Evolutionary conservation across 768 basidiomycete species (phyloP).

Genomic region (Suillus subaureus): DNA sequence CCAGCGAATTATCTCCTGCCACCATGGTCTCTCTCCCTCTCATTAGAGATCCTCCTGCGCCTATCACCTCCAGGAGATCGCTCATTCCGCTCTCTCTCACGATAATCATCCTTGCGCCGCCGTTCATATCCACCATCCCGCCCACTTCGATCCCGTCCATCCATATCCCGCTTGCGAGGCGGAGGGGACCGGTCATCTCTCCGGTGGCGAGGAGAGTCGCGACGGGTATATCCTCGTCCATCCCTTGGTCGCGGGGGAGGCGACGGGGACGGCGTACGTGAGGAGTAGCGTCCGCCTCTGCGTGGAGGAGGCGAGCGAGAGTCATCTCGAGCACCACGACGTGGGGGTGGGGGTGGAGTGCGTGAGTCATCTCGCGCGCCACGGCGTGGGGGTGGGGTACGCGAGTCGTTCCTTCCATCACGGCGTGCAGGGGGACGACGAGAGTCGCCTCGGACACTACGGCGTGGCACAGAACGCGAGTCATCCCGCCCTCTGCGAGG

Average conservation of each 20-base stretch:
- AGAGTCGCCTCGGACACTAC: constrained; percentile 3
- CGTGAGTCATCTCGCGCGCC: constrained; percentile 17
- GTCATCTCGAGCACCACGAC: constrained; percentile 25
- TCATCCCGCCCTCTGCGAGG: constrained; percentile 29
- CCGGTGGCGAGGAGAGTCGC: constrained; percentile 28
- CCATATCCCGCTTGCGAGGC: constrained; percentile 23
- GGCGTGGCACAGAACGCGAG: constrained; percentile 28
- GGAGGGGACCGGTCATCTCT: constrained; percentile 23
- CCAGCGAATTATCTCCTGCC: constrained; percentile 22
- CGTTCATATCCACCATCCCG: constrained; percentile 25
- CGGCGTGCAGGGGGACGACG: constrained; percentile 5
- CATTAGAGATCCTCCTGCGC: constrained; percentile 24
- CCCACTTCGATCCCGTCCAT: constrained; percentile 21
- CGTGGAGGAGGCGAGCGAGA: constrained; percentile 35
- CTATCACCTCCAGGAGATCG: constrained; percentile 31
- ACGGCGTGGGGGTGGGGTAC: constrained; percentile 11
- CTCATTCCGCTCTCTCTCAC: constrained; percentile 17
- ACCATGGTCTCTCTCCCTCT: constrained; percentile 27
- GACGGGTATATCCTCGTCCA: constrained; percentile 23
- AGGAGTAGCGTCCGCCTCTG: constrained; percentile 12
- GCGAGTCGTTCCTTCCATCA: constrained; percentile 11
- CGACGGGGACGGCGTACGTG: constrained; percentile 28
- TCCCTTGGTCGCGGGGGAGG: constrained; percentile 30
- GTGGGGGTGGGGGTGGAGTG: constrained; percentile 18
- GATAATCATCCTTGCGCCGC: constrained; percentile 27